A percentile compares a stretch with the other conserved stretches of the same genome.
Conservation (phyloP, 176 grass and related monocot species). For the Triticum dicoccoides region DNA sequence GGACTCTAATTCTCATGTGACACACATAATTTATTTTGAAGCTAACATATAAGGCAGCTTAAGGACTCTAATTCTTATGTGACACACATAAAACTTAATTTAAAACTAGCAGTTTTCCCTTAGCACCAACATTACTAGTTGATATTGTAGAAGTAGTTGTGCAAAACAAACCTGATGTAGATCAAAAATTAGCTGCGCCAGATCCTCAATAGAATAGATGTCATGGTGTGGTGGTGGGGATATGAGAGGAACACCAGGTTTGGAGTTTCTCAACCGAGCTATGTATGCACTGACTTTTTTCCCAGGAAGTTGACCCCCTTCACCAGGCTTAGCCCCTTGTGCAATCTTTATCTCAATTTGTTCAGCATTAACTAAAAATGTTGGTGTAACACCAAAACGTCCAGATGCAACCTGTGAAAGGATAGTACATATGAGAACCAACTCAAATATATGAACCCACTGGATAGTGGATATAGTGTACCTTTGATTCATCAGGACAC, state of each 20-base stretch:
- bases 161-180: constrained; percentile 94
- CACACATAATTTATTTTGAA: constrained; percentile 9
- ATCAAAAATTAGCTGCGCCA: constrained; percentile 98
- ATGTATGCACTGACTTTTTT: constrained; percentile 99
- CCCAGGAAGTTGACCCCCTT: constrained; percentile 96
- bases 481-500: neutral
- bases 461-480: constrained; percentile 4
- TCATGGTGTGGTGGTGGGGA: constrained; percentile 99
- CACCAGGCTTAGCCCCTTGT: constrained; percentile 98
- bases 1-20: neutral
- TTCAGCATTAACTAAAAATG: constrained; percentile 91
- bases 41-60: neutral
- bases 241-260: constrained; percentile 99
- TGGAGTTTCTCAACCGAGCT: constrained; percentile 93
- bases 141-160: constrained; percentile 4
- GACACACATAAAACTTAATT: constrained; percentile 11
- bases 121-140: constrained; percentile 15
- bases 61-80: neutral
- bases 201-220: constrained; percentile 99
- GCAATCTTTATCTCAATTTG: constrained; percentile 99
- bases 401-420: constrained; percentile 93
- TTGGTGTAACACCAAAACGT: constrained; percentile 98
- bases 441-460: constrained; percentile 33
- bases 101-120: constrained; percentile 5
- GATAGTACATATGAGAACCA: constrained; percentile 12